Percentiles rank a stretch among this genome's conserved stretches.
These are phyloP conservation scores for Conticribra weissflogii DNA, from an alignment of 108 stramenopile genomes.

Conservation along the genomic window DNA sequence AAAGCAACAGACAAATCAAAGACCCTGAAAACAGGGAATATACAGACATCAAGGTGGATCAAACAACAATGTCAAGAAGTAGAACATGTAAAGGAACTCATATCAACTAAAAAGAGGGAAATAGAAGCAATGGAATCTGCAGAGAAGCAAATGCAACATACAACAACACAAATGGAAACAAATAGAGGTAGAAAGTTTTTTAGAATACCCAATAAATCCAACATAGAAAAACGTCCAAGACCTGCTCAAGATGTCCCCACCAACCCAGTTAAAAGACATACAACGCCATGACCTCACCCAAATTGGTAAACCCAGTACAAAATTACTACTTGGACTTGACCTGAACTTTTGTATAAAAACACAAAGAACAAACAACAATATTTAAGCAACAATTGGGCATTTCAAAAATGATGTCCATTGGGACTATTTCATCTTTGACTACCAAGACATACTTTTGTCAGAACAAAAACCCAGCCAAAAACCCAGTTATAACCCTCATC, in stretches of 20 bases:
- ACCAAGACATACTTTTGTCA: not conserved
- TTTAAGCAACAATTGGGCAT: not conserved
- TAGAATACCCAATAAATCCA: not conserved
- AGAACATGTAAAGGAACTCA: not conserved
- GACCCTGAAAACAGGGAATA: too few relatives aligned
- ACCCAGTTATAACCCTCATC: not conserved
- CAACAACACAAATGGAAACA: not conserved
- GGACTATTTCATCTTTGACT: not conserved
- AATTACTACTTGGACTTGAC: not conserved
- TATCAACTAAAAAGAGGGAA: not conserved
- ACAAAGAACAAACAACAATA: conserved; percentile 2
- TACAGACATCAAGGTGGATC: not conserved
- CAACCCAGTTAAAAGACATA: not conserved
- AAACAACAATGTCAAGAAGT: not conserved
- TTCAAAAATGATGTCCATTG: conserved; percentile 13
- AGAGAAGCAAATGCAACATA: not conserved
- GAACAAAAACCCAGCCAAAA: too few relatives aligned
- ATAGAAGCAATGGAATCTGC: not conserved
- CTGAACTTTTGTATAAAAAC: conserved; percentile 34
- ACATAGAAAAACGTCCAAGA: not conserved
- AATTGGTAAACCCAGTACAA: not conserved
- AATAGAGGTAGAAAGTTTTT: not conserved
- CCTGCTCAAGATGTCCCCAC: not conserved
- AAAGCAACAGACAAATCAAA: too few relatives aligned
- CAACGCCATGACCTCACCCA: not conserved